phyloP scores from a whole-genome alignment of 2,329 filamentous ascomycete genomes.

The Torrubiellomyces zombiae region DNA sequence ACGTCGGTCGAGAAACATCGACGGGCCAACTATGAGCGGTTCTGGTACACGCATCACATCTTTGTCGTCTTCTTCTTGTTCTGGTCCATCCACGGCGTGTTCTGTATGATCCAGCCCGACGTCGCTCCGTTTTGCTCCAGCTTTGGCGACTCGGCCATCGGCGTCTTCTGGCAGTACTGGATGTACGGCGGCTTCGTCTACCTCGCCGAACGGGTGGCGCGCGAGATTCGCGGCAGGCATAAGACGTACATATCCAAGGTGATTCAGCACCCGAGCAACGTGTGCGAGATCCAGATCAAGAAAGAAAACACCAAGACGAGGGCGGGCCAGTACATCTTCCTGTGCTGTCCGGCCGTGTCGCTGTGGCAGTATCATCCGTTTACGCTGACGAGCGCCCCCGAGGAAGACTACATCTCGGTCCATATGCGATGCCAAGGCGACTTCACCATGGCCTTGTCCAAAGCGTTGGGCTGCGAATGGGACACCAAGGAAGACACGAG shows the following conservation, averaged over 20 bases:
- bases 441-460: constrained; percentile 56
- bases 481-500: constrained; percentile 37
- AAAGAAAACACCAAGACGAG: constrained; percentile 71
- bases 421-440: constrained; percentile 73
- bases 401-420: constrained; percentile 81
- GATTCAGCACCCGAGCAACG: constrained; percentile 75
- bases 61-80: constrained; percentile 82
- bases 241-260: constrained; percentile 81
- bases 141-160: constrained; percentile 45
- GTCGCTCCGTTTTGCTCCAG: constrained; percentile 62
- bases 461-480: constrained; percentile 59
- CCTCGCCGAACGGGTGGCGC: constrained; percentile 59
- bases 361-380: constrained; percentile 84
- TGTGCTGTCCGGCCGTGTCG: constrained; percentile 73
- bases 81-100: constrained; percentile 79
- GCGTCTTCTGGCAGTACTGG: constrained; percentile 85
- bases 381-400: constrained; percentile 70
- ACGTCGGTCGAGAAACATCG: constrained; percentile 66
- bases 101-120: constrained; percentile 82
- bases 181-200: constrained; percentile 71
- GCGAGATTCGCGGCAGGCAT: constrained; percentile 64
- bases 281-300: constrained; percentile 84
- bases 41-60: constrained; percentile 83
- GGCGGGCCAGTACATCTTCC: constrained; percentile 76
- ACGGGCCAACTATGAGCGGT: constrained; percentile 70